Evolutionary conservation across 2,329 filamentous ascomycete genomes (phyloP).

Genomic region (Thelonectria olida): DNA sequence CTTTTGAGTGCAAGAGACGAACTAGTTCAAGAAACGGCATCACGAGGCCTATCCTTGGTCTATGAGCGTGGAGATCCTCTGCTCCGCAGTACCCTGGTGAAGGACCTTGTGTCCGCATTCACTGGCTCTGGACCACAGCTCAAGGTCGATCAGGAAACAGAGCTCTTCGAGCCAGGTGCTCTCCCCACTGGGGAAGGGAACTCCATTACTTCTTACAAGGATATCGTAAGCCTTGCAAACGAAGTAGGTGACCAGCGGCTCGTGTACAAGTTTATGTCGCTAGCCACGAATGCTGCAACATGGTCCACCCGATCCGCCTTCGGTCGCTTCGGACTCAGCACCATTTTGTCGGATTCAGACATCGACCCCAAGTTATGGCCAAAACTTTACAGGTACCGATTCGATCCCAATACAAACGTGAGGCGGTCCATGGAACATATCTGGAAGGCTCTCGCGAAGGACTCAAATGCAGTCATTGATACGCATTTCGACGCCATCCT

Average conservation of each 20-base stretch:
- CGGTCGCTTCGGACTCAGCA: conserved; percentile 91
- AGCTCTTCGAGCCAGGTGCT: conserved; percentile 91
- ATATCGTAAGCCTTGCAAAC: conserved; percentile 94
- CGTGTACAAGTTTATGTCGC: conserved; percentile 98
- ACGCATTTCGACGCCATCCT: conserved; percentile 89
- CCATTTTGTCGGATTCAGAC: conserved; percentile 86
- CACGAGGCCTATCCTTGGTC: conserved; percentile 87
- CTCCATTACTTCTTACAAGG: conserved; percentile 94
- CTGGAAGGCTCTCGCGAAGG: conserved; percentile 95
- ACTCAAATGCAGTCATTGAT: conserved; percentile 79
- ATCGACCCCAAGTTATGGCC: conserved; percentile 95
- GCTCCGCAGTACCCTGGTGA: conserved; percentile 83
- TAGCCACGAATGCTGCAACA: conserved; percentile 94
- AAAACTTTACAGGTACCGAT: conserved; percentile 92
- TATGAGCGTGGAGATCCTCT: conserved; percentile 90
- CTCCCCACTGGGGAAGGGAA: conserved; percentile 89
- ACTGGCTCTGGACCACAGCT: conserved; percentile 79
- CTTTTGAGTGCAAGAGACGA: conserved; percentile 90
- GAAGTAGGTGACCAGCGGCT: conserved; percentile 95
- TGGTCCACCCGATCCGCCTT: conserved; percentile 98
- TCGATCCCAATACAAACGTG: conserved; percentile 94
- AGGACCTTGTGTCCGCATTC: conserved; percentile 88
- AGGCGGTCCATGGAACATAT: conserved; percentile 97
- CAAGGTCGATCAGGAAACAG: conserved; percentile 89
- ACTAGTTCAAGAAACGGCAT: conserved; percentile 94